These are phyloP conservation scores for Apiospora hydei DNA, from an alignment of 2,329 filamentous ascomycete species.

Conservation along the genomic window DNA sequence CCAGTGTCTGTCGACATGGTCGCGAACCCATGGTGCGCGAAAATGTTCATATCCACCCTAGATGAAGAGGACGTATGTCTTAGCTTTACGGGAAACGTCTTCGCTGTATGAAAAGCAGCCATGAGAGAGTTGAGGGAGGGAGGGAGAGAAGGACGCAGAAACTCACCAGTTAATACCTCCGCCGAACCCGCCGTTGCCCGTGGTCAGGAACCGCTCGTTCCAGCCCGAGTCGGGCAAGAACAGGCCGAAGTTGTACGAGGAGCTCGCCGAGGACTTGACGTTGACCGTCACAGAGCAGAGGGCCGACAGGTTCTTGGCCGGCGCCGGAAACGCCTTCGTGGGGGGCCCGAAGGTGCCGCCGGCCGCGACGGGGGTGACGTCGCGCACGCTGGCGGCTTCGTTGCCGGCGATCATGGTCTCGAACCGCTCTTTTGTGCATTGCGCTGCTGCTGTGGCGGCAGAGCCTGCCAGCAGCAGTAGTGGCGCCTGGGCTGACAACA, in stretches of 20 bases:
- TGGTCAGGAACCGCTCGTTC: constrained; percentile 39
- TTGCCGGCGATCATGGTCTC: constrained; percentile 33
- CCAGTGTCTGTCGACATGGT: constrained; percentile 53
- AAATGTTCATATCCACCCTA: constrained; percentile 51
- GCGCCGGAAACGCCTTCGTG: constrained; percentile 35
- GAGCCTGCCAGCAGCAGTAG: constrained; percentile 30
- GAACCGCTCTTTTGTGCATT: constrained; percentile 37
- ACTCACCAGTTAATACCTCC: constrained; percentile 44
- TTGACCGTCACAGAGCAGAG: constrained; percentile 42
- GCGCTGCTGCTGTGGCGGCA: constrained; percentile 25
- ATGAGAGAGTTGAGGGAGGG: neutral
- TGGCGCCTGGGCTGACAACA: constrained; percentile 8
- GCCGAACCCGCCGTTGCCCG: constrained; percentile 40
- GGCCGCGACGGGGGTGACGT: constrained; percentile 34
- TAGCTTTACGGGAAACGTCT: constrained; percentile 12
- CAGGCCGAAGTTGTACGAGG: constrained; percentile 42
- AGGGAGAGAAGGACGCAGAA: neutral
- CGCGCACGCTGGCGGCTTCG: constrained; percentile 35
- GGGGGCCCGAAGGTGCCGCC: constrained; percentile 38
- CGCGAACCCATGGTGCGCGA: constrained; percentile 49
- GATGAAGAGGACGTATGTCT: neutral
- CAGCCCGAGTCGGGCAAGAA: constrained; percentile 41
- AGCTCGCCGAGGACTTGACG: constrained; percentile 39
- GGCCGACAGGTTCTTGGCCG: constrained; percentile 38
- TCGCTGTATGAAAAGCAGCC: too few species aligned